These are phyloP conservation scores for Diaporthe velutina DNA, from an alignment of 2,329 filamentous ascomycete genomes.

Conservation along the genomic window DNA sequence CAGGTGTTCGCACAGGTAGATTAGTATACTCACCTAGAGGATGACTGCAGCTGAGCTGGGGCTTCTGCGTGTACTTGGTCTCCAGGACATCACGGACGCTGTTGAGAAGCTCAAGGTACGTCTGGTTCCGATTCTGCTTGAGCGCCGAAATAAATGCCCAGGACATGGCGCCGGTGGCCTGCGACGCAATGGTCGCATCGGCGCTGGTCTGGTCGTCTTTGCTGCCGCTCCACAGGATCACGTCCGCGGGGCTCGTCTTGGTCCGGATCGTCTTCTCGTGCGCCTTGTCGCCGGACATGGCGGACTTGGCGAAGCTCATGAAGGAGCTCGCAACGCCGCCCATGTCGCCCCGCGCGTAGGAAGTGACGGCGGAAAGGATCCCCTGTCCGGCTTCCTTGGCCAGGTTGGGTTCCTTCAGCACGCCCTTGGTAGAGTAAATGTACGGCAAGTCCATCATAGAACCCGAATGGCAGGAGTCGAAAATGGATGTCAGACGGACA, in stretches of 20 bases:
- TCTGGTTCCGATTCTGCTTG: slow-evolving; percentile 94
- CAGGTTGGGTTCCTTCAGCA: slow-evolving; percentile 85
- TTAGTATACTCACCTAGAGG: slow-evolving; percentile 79
- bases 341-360: slow-evolving; percentile 88
- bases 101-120: slow-evolving; percentile 95
- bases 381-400: slow-evolving; percentile 84
- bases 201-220: slow-evolving; percentile 96
- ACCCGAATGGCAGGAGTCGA: slow-evolving; percentile 85
- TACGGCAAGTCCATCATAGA: slow-evolving; percentile 84
- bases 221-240: slow-evolving; percentile 97
- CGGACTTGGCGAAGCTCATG: slow-evolving; percentile 90
- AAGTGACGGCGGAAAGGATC: slow-evolving; percentile 78
- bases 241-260: slow-evolving; percentile 94
- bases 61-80: slow-evolving; percentile 92
- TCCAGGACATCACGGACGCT: slow-evolving; percentile 91
- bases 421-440: slow-evolving; percentile 83
- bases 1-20: no score
- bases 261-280: slow-evolving; percentile 86
- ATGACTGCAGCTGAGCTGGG: slow-evolving; percentile 95
- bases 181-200: slow-evolving; percentile 87
- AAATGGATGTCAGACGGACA: slow-evolving; percentile 86
- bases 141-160: slow-evolving; percentile 95
- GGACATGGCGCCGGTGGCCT: slow-evolving; percentile 98
- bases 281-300: slow-evolving; percentile 79
- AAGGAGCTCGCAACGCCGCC: slow-evolving; percentile 83